Evolutionary conservation across 192 early-diverging fungal genomes (phyloP).

Genomic region (Borealophlyctis nickersoniae): DNA sequence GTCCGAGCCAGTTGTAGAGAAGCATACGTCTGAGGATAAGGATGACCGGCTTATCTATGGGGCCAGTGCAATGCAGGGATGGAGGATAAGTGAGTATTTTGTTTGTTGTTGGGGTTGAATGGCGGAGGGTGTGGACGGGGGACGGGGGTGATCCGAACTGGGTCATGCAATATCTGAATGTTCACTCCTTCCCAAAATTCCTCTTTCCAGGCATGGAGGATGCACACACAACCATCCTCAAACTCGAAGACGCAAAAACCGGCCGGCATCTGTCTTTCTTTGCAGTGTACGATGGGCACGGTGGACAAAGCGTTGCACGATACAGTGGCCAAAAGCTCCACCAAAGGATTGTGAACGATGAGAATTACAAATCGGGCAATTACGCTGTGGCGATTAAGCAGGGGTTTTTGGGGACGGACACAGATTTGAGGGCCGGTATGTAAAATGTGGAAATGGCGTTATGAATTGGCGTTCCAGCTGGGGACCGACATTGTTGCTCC

Average conservation of each 20-base stretch:
- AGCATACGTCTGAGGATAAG: conserved; percentile 69
- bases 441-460: no score
- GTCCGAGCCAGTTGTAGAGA: conserved; percentile 87
- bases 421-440: conserved; percentile 67
- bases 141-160: no score
- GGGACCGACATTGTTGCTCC: background rate
- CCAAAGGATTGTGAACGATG: conserved; percentile 59
- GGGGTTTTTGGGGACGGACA: conserved; percentile 80
- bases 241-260: conserved; percentile 41
- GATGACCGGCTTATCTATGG: conserved; percentile 81
- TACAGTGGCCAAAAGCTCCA: conserved; percentile 80
- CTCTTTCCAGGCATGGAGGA: conserved; percentile 85
- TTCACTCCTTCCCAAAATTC: background rate
- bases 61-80: conserved; percentile 95
- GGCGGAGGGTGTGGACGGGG: background rate
- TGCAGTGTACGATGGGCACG: conserved; percentile 98
- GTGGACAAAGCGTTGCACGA: conserved; percentile 77
- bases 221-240: conserved; percentile 85
- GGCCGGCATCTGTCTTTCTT: conserved; percentile 72
- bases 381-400: conserved; percentile 75
- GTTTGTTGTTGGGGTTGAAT: background rate
- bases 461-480: no score
- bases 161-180: no score
- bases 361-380: conserved; percentile 64
- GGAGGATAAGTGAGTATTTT: conserved; percentile 76